phyloP scores from a whole-genome alignment of 2,329 filamentous ascomycete genomes.

The Trichoderma hamatum region DNA sequence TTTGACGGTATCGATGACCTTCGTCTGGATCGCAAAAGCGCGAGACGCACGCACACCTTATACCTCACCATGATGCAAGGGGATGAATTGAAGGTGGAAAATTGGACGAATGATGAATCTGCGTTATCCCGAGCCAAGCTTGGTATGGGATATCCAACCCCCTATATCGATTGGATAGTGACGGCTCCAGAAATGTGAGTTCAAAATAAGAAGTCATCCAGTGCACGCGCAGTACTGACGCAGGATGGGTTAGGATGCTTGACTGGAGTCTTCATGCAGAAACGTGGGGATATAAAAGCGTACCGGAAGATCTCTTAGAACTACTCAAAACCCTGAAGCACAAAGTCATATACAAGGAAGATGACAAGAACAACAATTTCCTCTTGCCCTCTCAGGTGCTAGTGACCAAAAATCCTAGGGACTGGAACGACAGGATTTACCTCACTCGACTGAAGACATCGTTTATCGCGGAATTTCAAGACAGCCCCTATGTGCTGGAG shows the following conservation, averaged over 20 bases:
- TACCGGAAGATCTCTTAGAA: constrained; percentile 30
- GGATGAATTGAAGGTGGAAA: constrained; percentile 33
- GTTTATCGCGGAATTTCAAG: constrained; percentile 36
- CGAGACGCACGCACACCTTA: constrained; percentile 32
- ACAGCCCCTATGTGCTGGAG: constrained; percentile 41
- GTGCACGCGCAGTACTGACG: neutral
- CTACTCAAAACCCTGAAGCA: constrained; percentile 32
- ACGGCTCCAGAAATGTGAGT: constrained; percentile 43
- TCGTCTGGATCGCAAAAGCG: constrained; percentile 25
- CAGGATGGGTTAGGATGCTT: constrained; percentile 32
- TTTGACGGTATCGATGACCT: constrained; percentile 18
- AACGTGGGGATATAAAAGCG: constrained; percentile 31
- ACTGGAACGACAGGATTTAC: constrained; percentile 21
- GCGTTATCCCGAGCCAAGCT: constrained; percentile 34
- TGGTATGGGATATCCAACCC: constrained; percentile 31
- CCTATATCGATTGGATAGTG: constrained; percentile 40
- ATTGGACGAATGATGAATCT: constrained; percentile 17
- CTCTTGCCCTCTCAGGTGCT: neutral
- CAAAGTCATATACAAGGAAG: neutral
- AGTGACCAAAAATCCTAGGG: neutral
- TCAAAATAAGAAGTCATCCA: neutral
- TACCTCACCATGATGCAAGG: constrained; percentile 30
- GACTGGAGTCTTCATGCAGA: constrained; percentile 43
- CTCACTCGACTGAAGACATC: constrained; percentile 36
- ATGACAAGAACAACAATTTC: neutral